A percentile compares a stretch with the other conserved stretches of the same genome.
phyloP scores from a whole-genome alignment of 1,284 basidiomycete genomes.

The Pseudozyma tsukubaensis region DNA sequence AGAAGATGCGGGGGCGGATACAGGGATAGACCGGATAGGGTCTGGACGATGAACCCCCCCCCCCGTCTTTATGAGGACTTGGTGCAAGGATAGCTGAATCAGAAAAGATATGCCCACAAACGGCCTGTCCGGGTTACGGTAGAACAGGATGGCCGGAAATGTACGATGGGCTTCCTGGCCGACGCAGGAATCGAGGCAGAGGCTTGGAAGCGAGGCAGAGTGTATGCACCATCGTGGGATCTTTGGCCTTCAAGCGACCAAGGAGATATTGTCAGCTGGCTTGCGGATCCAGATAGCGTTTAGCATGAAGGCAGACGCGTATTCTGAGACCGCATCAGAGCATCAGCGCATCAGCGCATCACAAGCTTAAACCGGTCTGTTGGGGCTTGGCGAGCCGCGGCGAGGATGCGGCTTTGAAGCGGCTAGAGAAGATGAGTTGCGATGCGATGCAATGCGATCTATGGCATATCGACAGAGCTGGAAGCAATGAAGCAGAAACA shows the following conservation, averaged over 20 bases:
- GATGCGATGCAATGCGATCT: not conserved
- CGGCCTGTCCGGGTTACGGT: too few relatives aligned
- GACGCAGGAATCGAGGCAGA: not conserved
- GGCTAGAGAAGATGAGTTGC: not conserved
- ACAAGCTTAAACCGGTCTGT: conserved; percentile 11
- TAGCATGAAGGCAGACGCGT: conserved; percentile 13
- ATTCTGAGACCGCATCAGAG: conserved; percentile 3
- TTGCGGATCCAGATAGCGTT: conserved; percentile 11
- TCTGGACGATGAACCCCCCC: too few relatives aligned
- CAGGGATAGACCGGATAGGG: too few relatives aligned
- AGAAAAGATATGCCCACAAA: too few relatives aligned
- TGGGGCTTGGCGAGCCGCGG: conserved; percentile 24
- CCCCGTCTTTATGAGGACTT: too few relatives aligned
- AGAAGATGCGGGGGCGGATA: not conserved
- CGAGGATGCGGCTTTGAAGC: conserved; percentile 11
- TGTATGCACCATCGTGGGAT: conserved; percentile 14
- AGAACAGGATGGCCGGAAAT: not conserved
- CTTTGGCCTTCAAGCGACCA: too few relatives aligned
- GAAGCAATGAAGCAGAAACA: not conserved
- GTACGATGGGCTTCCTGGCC: not conserved
- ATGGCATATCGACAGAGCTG: conserved; percentile 1
- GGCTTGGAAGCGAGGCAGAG: not conserved
- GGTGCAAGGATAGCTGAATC: too few relatives aligned
- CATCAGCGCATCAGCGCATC: too few relatives aligned
- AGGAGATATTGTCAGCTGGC: too few relatives aligned